phyloP scores from a whole-genome alignment of 805 yeast species.

The Metschnikowia kunwiensis region DNA sequence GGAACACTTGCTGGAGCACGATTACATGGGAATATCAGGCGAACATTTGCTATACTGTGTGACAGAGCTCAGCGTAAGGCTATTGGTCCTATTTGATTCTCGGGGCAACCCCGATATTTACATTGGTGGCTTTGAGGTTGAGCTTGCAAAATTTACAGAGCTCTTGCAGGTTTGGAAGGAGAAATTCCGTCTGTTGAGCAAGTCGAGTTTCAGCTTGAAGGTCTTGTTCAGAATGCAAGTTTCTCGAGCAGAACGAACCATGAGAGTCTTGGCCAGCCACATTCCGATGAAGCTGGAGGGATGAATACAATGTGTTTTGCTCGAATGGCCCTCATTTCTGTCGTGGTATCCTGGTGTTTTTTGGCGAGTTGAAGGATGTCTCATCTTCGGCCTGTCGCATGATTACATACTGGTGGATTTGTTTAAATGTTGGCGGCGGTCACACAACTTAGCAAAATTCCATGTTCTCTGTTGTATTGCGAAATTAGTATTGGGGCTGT shows the following conservation, averaged over 20 bases:
- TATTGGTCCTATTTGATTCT: constrained; percentile 2
- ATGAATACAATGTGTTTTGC: no score
- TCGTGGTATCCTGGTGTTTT: no score
- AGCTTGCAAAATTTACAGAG: background rate
- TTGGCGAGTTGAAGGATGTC: no score
- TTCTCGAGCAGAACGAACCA: background rate
- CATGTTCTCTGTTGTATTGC: no score
- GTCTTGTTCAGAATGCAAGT: background rate
- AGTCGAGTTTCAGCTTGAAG: background rate
- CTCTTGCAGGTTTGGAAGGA: background rate
- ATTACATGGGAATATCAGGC: background rate
- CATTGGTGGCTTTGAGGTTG: background rate
- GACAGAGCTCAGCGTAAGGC: constrained; percentile 1
- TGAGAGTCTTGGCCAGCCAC: background rate
- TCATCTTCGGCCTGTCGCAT: no score
- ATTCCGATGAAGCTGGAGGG: background rate
- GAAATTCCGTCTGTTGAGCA: background rate
- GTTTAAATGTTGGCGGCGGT: no score
- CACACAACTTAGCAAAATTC: no score
- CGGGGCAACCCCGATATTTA: background rate
- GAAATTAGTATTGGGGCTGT: no score
- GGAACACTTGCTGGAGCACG: background rate
- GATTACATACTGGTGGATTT: no score
- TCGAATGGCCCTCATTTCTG: no score
- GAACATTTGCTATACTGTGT: constrained; percentile 1